Evolutionary conservation across 2,329 filamentous ascomycete species (phyloP).

Genomic region (Golovinomyces cichoracearum): DNA sequence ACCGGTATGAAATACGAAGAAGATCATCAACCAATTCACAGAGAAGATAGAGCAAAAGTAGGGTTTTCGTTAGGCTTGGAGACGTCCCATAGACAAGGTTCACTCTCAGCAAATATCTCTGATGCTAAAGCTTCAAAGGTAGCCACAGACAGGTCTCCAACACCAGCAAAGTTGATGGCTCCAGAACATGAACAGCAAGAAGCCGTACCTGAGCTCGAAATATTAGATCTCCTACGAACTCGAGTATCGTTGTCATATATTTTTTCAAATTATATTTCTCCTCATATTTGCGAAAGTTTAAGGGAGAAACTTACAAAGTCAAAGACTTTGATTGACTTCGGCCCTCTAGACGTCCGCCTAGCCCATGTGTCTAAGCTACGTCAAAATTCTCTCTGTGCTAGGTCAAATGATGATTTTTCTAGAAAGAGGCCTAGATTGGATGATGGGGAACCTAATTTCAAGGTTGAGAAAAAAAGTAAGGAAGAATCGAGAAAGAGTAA

Average conservation of each 20-base stretch:
- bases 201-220: conserved; percentile 7
- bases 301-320: conserved; percentile 17
- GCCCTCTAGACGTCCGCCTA: conserved; percentile 44
- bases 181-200: neutral
- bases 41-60: conserved; percentile 12
- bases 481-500: conserved; percentile 76
- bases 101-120: conserved; percentile 18
- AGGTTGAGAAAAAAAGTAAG: conserved; percentile 58
- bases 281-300: conserved; percentile 16
- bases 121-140: conserved; percentile 16
- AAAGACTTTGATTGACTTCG: conserved; percentile 31
- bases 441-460: conserved; percentile 29
- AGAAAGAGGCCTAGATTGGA: conserved; percentile 42
- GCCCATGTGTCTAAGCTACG: conserved; percentile 38
- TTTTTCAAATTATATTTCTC: conserved; percentile 22
- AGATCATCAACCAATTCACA: conserved; percentile 12
- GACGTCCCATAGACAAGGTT: conserved; percentile 5
- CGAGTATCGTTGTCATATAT: conserved; percentile 25
- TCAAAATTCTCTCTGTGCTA: conserved; percentile 41
- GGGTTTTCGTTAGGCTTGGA: neutral
- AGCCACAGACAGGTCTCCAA: conserved; percentile 2
- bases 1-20: conserved; percentile 37
- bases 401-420: conserved; percentile 43
- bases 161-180: conserved; percentile 6
- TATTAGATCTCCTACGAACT: conserved; percentile 21